Evolutionary conservation across 805 yeast genomes (phyloP), one percentile per base, ranked within the genome.

Genomic region (Candida insectorum): DNA sequence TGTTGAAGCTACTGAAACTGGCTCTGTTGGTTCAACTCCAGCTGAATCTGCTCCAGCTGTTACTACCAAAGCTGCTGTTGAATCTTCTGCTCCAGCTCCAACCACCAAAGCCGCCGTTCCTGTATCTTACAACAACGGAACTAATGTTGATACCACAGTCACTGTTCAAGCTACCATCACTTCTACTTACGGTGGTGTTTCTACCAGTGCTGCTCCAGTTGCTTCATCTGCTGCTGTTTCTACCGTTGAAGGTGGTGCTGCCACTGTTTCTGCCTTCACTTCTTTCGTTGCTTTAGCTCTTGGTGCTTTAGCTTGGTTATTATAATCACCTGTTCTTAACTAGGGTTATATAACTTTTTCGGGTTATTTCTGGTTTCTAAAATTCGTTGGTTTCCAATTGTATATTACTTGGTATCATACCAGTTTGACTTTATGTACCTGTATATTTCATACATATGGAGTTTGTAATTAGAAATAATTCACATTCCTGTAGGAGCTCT

Each of bases 241-340:
- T 40, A 13, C 35, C 11, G 24, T 44, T 16, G 47, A 40, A n/a
- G 45, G 38, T 7, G 37, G 25, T 29, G 37, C 36, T 25, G 17
- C 33, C 14, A 27, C 29, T 31, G 39, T 35, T 14, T 14, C 18
- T 26, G 13, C n/a, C n/a, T 39, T 48, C 29, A 45, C 54, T 20
- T 41, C 64, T 34, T 58, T 60, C 11, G 54, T 60, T 36, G 68
- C 65, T 18, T 41, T 63, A 13, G 51, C 54, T 25, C 66, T 62
- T 45, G 67, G 60, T 39, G 60, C 50, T 28, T 30, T 49, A 24
- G 37, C 34, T 30, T 39, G 41, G 39, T 41, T 41, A 29, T 19
- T 37, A 29, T 26, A 22, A 29, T n/a, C n/a, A n/a, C n/a, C n/a
- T n/a, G n/a, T n/a, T n/a, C n/a, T n/a, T n/a, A n/a, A n/a, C n/a